phyloP scores from a whole-genome alignment of 2,329 filamentous ascomycete genomes.

The Apiospora marii region DNA sequence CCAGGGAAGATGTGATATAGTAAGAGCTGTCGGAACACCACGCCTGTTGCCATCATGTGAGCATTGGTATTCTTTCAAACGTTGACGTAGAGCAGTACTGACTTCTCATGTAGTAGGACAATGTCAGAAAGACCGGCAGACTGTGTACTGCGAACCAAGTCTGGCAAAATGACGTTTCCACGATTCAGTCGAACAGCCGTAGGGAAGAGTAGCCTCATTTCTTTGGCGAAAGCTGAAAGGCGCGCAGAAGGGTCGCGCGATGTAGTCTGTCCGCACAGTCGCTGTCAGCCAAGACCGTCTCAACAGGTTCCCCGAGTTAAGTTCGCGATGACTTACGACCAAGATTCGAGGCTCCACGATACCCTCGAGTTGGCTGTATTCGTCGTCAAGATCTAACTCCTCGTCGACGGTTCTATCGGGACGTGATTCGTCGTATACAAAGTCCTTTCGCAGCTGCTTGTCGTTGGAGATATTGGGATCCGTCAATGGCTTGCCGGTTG shows the following conservation, averaged over 20 bases:
- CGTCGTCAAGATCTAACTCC: slow-evolving; percentile 81
- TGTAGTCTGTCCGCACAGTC: not conserved
- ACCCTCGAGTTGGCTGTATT: slow-evolving; percentile 91
- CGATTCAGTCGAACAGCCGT: slow-evolving; percentile 90
- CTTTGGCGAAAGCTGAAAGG: slow-evolving; percentile 90
- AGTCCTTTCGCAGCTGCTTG: slow-evolving; percentile 83
- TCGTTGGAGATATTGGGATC: slow-evolving; percentile 87
- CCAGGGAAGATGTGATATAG: slow-evolving; percentile 79
- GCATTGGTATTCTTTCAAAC: not conserved
- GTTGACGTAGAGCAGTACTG: not conserved
- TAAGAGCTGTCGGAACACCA: slow-evolving; percentile 88
- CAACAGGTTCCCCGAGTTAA: not conserved
- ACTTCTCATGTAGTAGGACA: slow-evolving; percentile 82
- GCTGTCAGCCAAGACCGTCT: not conserved
- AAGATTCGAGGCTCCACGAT: slow-evolving; percentile 88
- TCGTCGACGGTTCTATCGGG: slow-evolving; percentile 72
- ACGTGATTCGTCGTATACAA: slow-evolving; percentile 89
- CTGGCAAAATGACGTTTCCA: slow-evolving; percentile 75
- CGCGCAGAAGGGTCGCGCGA: slow-evolving; percentile 81
- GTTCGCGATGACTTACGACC: slow-evolving; percentile 67
- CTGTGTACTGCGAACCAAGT: slow-evolving; percentile 79
- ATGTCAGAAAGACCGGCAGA: slow-evolving; percentile 84
- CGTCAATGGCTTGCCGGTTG: slow-evolving; percentile 81
- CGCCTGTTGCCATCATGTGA: slow-evolving; percentile 56
- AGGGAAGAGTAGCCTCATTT: slow-evolving; percentile 81